These are phyloP conservation scores for Phaffia rhodozyma DNA, from an alignment of 1,284 basidiomycete species.

Conservation along the genomic window DNA sequence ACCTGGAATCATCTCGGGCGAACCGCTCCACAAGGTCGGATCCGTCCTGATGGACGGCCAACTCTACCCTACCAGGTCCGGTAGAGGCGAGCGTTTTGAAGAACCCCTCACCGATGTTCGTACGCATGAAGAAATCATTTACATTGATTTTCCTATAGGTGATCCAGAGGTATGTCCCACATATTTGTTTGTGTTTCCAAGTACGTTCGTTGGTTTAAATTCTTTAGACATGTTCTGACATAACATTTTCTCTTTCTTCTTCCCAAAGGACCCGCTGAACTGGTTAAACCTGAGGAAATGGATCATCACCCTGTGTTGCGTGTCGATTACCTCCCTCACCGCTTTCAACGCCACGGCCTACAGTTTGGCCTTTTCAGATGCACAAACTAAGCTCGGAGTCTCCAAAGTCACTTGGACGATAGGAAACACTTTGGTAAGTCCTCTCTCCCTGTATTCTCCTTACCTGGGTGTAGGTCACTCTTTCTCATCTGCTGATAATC, in stretches of 20 bases:
- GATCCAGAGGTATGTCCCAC: conserved; percentile 11
- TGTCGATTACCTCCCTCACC: conserved; percentile 3
- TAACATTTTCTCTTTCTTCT: not conserved
- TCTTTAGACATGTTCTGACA: not conserved
- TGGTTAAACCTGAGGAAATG: conserved; percentile 5
- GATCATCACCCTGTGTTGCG: not conserved
- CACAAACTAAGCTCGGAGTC: not conserved
- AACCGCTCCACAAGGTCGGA: no score
- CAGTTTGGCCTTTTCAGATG: no score
- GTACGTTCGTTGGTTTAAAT: not conserved
- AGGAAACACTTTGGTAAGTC: not conserved
- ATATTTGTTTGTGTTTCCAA: not conserved
- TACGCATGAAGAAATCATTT: conserved; percentile 11
- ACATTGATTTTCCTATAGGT: conserved; percentile 13
- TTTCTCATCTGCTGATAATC: not conserved
- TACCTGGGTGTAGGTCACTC: not conserved
- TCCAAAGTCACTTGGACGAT: not conserved
- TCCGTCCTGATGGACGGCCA: no score
- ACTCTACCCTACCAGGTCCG: no score
- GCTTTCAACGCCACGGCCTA: not conserved
- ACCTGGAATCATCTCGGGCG: no score
- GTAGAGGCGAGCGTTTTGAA: conserved; percentile 3
- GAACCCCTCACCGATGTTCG: conserved; percentile 8
- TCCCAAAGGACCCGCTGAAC: conserved; percentile 13
- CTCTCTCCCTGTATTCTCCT: not conserved